Percentiles rank a stretch among this genome's conserved stretches.
Evolutionary conservation across 2,329 filamentous ascomycete species (phyloP).

Genomic region (Periconia sp.): DNA sequence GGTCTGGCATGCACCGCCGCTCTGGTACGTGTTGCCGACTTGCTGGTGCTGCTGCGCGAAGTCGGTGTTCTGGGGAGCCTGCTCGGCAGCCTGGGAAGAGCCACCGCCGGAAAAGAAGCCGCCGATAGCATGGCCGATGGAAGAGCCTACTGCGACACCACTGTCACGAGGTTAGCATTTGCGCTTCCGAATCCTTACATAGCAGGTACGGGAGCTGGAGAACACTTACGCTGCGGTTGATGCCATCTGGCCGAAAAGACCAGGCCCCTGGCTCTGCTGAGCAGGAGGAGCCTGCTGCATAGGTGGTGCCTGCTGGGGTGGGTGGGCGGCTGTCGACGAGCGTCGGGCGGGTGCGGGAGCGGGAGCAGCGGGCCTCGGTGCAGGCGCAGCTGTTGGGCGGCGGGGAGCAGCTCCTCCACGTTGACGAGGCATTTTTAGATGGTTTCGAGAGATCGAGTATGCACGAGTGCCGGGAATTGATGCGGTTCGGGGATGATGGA

Average conservation of each 20-base stretch:
- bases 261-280: constrained; percentile 70
- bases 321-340: constrained; percentile 68
- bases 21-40: constrained; percentile 54
- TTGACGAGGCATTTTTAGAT: constrained; percentile 56
- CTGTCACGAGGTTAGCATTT: constrained; percentile 55
- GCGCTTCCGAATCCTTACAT: not conserved
- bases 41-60: constrained; percentile 38
- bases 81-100: constrained; percentile 59
- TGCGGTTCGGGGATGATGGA: constrained; percentile 11
- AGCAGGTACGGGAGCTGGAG: not conserved
- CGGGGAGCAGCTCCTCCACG: constrained; percentile 54
- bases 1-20: constrained; percentile 65
- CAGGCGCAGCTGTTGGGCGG: constrained; percentile 51
- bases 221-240: constrained; percentile 90
- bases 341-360: constrained; percentile 60
- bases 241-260: constrained; percentile 95
- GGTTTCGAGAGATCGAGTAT: too few species aligned
- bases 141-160: constrained; percentile 94
- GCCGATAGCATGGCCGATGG: constrained; percentile 92
- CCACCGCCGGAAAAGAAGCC: constrained; percentile 82
- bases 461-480: constrained; percentile 11
- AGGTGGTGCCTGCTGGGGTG: constrained; percentile 57
- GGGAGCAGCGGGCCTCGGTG: constrained; percentile 61
- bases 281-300: constrained; percentile 51
- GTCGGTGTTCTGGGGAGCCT: constrained; percentile 43